Percentiles rank a stretch among this genome's conserved stretches.
phyloP scores from a whole-genome alignment of 1,139 yeast genomes.

The Hyphopichia khmerensis region DNA sequence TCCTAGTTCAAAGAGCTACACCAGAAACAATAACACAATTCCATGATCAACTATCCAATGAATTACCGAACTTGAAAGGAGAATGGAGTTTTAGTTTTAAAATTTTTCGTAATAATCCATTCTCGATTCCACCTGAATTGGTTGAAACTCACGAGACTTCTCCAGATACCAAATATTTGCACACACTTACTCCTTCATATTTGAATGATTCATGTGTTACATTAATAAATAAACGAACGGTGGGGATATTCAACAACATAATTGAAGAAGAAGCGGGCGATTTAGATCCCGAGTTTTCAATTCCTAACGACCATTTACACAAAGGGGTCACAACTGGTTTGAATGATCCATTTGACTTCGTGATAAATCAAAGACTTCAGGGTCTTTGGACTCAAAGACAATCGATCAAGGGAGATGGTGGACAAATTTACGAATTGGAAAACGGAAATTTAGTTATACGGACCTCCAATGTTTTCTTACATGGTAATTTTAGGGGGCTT shows the following conservation, averaged over 20 bases:
- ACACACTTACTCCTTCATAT: conserved; percentile 58
- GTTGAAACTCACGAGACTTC: conserved; percentile 26
- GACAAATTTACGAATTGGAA: conserved; percentile 56
- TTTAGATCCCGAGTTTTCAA: conserved; percentile 18
- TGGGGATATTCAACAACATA: conserved; percentile 42
- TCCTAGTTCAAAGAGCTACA: conserved; percentile 54
- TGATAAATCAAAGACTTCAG: conserved; percentile 58
- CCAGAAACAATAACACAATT: conserved; percentile 66
- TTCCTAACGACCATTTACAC: conserved; percentile 40
- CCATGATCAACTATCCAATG: conserved; percentile 66
- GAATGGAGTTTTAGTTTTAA: conserved; percentile 66
- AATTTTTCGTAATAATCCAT: conserved; percentile 61
- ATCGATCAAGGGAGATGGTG: conserved; percentile 76
- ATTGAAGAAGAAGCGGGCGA: conserved; percentile 33
- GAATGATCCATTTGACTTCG: conserved; percentile 48
- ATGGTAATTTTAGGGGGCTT: conserved; percentile 73
- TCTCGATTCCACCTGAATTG: conserved; percentile 43
- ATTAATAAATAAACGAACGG: conserved; percentile 49
- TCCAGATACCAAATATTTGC: conserved; percentile 49
- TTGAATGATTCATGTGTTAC: conserved; percentile 51
- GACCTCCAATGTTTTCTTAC: conserved; percentile 70
- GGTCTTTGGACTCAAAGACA: conserved; percentile 74
- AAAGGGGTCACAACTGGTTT: conserved; percentile 49
- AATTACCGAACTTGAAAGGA: conserved; percentile 57
- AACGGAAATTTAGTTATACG: conserved; percentile 49